Evolutionary conservation across 257 asterid species (phyloP).

Genomic region (Forsythia viridissima): DNA sequence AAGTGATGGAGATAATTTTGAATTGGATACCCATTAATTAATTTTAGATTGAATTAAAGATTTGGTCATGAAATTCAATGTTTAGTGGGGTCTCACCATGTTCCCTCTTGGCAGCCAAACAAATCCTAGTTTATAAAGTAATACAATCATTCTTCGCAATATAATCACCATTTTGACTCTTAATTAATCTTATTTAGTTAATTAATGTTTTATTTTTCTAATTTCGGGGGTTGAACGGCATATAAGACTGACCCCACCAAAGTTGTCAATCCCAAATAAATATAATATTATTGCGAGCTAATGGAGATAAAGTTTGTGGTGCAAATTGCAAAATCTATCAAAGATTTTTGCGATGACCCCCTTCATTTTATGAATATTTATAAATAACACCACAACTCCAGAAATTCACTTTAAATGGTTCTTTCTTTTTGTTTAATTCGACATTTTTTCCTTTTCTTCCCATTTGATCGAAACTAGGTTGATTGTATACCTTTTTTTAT

Average conservation of each 20-base stretch:
- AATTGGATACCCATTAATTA: background rate
- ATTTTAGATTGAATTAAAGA: too few species aligned
- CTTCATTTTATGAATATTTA: background rate
- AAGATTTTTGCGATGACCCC: background rate
- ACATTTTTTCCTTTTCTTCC: too few species aligned
- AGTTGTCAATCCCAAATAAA: constrained; percentile 19
- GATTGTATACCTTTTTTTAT: too few species aligned
- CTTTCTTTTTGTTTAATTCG: too few species aligned
- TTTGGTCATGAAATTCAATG: constrained; percentile 29
- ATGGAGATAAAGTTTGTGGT: background rate
- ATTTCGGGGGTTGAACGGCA: constrained; percentile 20
- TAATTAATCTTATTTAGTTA: background rate
- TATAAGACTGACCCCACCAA: background rate
- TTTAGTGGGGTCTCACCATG: constrained; percentile 28
- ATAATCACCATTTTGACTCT: constrained; percentile 8
- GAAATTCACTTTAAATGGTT: background rate
- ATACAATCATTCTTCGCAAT: constrained; percentile 12
- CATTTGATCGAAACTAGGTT: too few species aligned
- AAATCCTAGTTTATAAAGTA: constrained; percentile 9
- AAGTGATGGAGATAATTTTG: background rate
- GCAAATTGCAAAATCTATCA: background rate
- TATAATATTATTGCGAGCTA: background rate
- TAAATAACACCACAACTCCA: background rate
- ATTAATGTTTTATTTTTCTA: background rate
- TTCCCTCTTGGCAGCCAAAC: constrained; percentile 16